These are phyloP conservation scores for Auriscalpium orientale DNA, from an alignment of 768 basidiomycete species.

Conservation along the genomic window DNA sequence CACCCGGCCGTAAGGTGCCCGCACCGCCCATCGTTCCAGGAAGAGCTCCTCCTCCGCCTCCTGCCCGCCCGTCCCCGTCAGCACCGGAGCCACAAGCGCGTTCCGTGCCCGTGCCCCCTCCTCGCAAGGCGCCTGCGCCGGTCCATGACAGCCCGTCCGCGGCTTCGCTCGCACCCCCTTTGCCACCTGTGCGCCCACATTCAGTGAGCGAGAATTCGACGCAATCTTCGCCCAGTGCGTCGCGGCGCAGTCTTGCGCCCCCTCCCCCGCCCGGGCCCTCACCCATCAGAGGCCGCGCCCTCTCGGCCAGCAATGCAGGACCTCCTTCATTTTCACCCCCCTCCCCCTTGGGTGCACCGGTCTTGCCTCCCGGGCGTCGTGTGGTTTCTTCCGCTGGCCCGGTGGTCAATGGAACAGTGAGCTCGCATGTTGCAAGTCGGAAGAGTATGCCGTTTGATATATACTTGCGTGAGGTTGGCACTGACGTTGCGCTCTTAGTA, in stretches of 20 bases:
- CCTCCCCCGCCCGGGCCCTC: conserved; percentile 19
- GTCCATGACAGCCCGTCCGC: not conserved
- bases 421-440: not conserved
- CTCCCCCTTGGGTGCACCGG: conserved; percentile 11
- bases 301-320: not conserved
- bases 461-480: not conserved
- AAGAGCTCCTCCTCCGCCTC: conserved; percentile 27
- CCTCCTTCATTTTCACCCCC: conserved; percentile 12
- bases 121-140: not conserved
- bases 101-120: conserved; percentile 1
- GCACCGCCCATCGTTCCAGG: conserved; percentile 25
- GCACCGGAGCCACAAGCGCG: conserved; percentile 8
- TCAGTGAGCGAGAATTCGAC: conserved; percentile 6
- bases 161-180: conserved; percentile 12
- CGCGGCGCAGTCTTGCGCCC: conserved; percentile 13
- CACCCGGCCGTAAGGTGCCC: conserved; percentile 14
- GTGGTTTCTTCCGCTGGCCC: not conserved
- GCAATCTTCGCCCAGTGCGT: not conserved
- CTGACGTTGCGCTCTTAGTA: conserved; percentile 26
- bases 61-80: conserved; percentile 12
- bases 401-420: not conserved
- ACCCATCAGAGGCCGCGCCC: conserved; percentile 11
- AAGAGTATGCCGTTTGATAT: conserved; percentile 20
- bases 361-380: conserved; percentile 7
- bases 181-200: conserved; percentile 20